Base-by-base conservation (phyloP, 306 rosid species). In the Alnus glutinosa region DNA sequence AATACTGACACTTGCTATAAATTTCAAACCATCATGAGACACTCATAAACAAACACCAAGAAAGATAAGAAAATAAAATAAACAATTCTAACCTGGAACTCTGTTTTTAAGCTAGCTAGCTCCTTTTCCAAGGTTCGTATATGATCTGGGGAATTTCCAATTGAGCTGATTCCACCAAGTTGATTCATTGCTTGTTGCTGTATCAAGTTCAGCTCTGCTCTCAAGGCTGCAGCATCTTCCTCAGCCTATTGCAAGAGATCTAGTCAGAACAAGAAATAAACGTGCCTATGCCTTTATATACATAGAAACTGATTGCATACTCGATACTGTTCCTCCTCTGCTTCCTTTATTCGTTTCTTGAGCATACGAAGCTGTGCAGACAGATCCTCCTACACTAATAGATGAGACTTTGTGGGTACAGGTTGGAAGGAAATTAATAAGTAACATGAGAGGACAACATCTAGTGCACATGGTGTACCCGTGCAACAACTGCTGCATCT, bases 241-340 rank as follows among this genome's bases (percentile, higher is more conserved):
- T 95, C 98, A 18, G 98, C 98, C 98, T 95, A 83, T 46, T 80
- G 78, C 81, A 89, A 85, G 74, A 81, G 70, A 86, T 79, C 12
- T 71, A 74, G 74, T 77, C 73, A 86, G 70, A 82, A 48, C 73
- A 37, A 51, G 19, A 81, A 79, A 67, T 7, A 75, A 48, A 67
- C 37, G 30, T 28, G 61, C 42, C 32, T 15, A 63, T 66, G 14
- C 55, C 68, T 47, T 57, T 14, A 18, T 32, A 70, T 55, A 16
- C 30, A 79, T 76, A 28, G 12, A 76, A 75, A 78, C 55, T 62
- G 79, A 79, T 71, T 62, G 71, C 97, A 70, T 87, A 95, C 98
- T 58, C 91, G 95, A 92, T 95, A 95, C 61, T 95, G 97, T 77
- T 92, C 98, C 50, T 95, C 98, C 82, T 95, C 98, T 75, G 98